Evolutionary conservation across 148 eudicot species (phyloP).

Genomic region (Rhododendron simsii): DNA sequence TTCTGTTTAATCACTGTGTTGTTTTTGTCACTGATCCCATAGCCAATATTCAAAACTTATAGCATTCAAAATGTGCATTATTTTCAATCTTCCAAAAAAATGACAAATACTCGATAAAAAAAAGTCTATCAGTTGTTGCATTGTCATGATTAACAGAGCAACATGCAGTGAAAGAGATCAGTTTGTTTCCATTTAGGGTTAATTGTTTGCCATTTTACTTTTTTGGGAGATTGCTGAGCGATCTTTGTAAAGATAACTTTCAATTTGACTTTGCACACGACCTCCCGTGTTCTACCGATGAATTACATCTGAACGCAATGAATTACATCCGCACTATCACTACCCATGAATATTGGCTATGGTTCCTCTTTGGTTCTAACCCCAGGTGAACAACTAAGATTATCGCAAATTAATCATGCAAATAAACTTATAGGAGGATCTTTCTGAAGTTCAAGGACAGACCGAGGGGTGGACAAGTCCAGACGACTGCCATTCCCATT

Average conservation of each 20-base stretch:
- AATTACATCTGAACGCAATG: background rate
- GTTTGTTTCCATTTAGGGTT: background rate
- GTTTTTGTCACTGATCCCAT: background rate
- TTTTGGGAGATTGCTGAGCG: background rate
- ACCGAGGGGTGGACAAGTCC: too few species aligned
- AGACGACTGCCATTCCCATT: too few species aligned
- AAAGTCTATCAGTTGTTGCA: background rate
- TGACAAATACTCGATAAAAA: background rate
- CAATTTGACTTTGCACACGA: background rate
- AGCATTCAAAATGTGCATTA: background rate
- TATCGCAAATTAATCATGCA: too few species aligned
- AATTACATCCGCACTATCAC: background rate
- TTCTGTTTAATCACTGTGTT: background rate
- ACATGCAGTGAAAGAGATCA: background rate
- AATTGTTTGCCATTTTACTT: background rate
- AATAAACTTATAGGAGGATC: too few species aligned
- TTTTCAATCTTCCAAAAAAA: background rate
- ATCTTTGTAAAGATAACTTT: background rate
- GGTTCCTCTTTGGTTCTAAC: conserved; percentile 98
- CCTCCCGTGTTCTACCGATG: background rate
- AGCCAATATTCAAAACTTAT: background rate
- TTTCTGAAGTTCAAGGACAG: too few species aligned
- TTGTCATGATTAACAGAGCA: background rate
- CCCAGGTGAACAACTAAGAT: conserved; percentile 93
- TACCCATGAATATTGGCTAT: too few species aligned